Evolutionary conservation across 2,329 filamentous ascomycete species (phyloP).

Genomic region (Stagonosporopsis vannaccii): DNA sequence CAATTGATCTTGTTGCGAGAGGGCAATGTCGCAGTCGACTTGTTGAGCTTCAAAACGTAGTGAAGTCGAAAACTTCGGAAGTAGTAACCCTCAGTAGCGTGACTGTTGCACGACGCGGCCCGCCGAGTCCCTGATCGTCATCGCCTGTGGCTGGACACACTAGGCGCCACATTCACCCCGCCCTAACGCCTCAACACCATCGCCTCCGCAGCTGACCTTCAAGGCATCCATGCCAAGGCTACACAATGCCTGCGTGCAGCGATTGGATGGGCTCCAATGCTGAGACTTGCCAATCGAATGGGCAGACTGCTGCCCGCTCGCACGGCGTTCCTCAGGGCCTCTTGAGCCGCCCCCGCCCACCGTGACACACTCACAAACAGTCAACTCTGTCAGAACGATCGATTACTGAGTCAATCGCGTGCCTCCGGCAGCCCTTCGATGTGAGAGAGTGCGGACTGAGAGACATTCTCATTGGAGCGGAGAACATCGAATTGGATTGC

Average conservation of each 20-base stretch:
- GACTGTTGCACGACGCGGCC: slow-evolving; percentile 6
- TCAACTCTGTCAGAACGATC: neutral
- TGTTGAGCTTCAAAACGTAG: neutral
- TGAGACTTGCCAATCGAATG: slow-evolving; percentile 19
- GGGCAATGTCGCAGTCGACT: neutral
- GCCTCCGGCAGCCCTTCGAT: neutral
- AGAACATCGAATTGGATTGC: neutral
- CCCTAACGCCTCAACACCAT: slow-evolving; percentile 21
- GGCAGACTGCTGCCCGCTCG: slow-evolving; percentile 8
- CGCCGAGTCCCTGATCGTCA: slow-evolving; percentile 5
- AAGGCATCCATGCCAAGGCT: slow-evolving; percentile 21
- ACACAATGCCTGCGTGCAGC: slow-evolving; percentile 3
- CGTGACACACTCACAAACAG: slow-evolving; percentile 17
- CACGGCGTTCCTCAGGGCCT: slow-evolving; percentile 7
- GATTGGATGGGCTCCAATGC: slow-evolving; percentile 19
- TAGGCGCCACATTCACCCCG: slow-evolving; percentile 10
- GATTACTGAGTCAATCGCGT: neutral
- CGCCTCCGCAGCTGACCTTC: slow-evolving; percentile 25
- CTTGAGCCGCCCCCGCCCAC: slow-evolving; percentile 20
- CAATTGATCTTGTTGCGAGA: neutral
- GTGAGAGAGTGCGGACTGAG: neutral
- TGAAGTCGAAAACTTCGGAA: neutral
- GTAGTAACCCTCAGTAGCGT: slow-evolving; percentile 1
- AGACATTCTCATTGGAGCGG: neutral
- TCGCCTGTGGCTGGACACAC: slow-evolving; percentile 23